Evolutionary conservation across 2,329 filamentous ascomycete species (phyloP).

Genomic region (Drechslerella coelobrocha): DNA sequence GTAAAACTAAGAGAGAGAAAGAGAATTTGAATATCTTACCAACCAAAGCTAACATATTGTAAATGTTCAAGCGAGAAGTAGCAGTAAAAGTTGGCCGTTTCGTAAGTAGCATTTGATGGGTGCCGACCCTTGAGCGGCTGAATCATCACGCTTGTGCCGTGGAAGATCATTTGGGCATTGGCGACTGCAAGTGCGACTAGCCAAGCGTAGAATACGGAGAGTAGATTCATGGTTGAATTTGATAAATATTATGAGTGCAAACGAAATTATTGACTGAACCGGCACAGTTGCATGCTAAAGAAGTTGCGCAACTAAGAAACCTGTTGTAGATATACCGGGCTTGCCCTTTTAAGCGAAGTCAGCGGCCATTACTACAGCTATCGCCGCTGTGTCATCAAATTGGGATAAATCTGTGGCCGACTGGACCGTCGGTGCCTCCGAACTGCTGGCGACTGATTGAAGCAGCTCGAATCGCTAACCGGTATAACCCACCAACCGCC

Average conservation of each 20-base stretch:
- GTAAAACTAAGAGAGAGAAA: not conserved
- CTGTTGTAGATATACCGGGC: not conserved
- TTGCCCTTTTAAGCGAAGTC: not conserved
- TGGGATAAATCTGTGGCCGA: not conserved
- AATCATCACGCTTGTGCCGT: constrained; percentile 29
- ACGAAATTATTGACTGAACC: not conserved
- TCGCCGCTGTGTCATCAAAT: not conserved
- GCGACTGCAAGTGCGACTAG: not conserved
- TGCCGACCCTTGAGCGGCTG: constrained; percentile 14
- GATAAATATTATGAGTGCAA: not conserved
- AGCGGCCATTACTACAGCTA: not conserved
- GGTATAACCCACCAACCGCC: too few species aligned
- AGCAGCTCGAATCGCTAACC: not conserved
- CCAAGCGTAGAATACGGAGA: not conserved
- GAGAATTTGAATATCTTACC: constrained; percentile 9
- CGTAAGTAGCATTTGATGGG: constrained; percentile 26
- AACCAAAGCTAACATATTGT: constrained; percentile 29
- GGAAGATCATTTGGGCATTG: constrained; percentile 15
- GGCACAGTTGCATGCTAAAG: not conserved
- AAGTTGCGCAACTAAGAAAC: not conserved
- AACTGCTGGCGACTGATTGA: not conserved
- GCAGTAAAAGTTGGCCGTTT: constrained; percentile 31
- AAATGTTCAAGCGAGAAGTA: constrained; percentile 25
- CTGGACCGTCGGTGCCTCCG: not conserved
- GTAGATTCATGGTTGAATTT: constrained; percentile 7